Evolutionary conservation across 2,329 filamentous ascomycete species (phyloP).

Genomic region (Sporothrix pseudoabietina): DNA sequence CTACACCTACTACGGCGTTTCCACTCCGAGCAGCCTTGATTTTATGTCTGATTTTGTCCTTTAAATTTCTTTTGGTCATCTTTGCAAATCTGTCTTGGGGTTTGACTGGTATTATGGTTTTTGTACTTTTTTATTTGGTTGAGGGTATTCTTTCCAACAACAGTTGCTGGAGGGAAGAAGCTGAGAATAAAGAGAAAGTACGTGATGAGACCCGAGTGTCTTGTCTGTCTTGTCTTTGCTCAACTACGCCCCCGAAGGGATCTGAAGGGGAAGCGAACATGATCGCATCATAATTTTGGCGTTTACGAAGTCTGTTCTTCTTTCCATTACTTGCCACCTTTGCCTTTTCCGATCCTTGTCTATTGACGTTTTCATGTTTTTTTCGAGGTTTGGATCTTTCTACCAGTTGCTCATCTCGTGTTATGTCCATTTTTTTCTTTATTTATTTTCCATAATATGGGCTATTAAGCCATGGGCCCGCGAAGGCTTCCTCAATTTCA

Average conservation of each 20-base stretch:
- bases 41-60: not conserved
- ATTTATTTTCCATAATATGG: not conserved
- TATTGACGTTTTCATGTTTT: slow-evolving; percentile 3
- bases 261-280: not conserved
- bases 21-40: not conserved
- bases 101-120: not conserved
- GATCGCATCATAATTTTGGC: slow-evolving; percentile 28
- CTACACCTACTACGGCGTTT: not conserved
- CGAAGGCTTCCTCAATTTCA: not conserved
- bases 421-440: not conserved
- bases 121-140: not conserved
- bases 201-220: not conserved
- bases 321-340: not conserved
- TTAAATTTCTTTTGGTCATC: not conserved
- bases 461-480: slow-evolving; percentile 3
- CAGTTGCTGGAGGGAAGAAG: not conserved
- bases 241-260: not conserved
- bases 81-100: not conserved
- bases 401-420: not conserved
- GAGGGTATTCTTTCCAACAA: not conserved
- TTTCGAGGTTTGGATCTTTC: slow-evolving; percentile 3
- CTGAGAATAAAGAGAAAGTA: not conserved
- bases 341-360: not conserved
- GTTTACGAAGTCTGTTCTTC: slow-evolving; percentile 15
- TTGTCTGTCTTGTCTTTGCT: not conserved